Evolutionary conservation across 2,329 filamentous ascomycete species (phyloP).

Genomic region (Rachicladosporium sp.): DNA sequence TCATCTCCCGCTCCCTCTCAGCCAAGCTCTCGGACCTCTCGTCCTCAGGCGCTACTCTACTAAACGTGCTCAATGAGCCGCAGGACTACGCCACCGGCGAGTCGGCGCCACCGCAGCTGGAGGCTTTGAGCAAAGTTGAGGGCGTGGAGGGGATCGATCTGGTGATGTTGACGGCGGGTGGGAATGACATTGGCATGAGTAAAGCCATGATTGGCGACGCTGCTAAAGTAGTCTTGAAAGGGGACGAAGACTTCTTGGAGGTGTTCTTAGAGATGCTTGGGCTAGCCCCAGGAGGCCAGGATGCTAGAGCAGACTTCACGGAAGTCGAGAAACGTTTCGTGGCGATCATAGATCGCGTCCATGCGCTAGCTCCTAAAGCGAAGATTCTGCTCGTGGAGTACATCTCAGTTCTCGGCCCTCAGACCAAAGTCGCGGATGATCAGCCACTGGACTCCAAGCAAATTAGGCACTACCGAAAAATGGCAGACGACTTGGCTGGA

Average conservation of each 20-base stretch:
- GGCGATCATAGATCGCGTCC: conserved; percentile 6
- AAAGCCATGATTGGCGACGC: conserved; percentile 23
- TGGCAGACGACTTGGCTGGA: conserved; percentile 1
- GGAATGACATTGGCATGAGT: conserved; percentile 29
- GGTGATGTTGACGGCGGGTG: conserved; percentile 27
- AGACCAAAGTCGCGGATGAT: conserved; percentile 1
- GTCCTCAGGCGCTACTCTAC: conserved; percentile 28
- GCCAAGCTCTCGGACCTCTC: conserved; percentile 16
- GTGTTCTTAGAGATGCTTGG: conserved; percentile 3
- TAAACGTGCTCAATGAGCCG: conserved; percentile 25
- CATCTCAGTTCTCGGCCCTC: conserved; percentile 6
- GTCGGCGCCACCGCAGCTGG: conserved; percentile 25
- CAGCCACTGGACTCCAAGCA: conserved; percentile 3
- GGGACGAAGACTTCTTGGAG: not conserved
- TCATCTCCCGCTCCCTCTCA: conserved; percentile 20
- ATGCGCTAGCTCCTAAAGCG: conserved; percentile 2
- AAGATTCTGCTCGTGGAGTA: conserved; percentile 10
- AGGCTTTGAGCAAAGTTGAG: conserved; percentile 15
- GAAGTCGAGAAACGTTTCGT: conserved; percentile 6
- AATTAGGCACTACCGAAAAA: conserved; percentile 2
- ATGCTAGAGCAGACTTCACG: not conserved
- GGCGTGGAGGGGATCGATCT: conserved; percentile 20
- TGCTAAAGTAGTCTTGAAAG: not conserved
- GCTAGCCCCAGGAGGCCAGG: not conserved
- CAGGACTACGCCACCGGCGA: conserved; percentile 16